Evolutionary conservation across 306 rosid genomes (phyloP), one percentile per base, ranked within the genome.

Genomic region (Quercus aquifolioides): DNA sequence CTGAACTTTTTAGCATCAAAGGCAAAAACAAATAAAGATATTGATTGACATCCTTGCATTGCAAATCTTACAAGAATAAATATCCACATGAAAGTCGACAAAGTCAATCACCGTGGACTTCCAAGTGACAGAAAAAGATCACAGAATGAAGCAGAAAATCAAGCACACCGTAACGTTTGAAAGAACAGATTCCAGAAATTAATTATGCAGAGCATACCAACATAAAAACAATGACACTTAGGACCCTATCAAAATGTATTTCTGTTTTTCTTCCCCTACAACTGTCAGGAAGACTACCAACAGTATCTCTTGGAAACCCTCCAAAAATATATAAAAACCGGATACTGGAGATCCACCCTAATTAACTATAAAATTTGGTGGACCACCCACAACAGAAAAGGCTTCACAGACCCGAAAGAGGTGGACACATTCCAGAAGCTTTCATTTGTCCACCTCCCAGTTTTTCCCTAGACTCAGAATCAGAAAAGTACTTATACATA

Each of bases 301-400:
- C n/a, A 20, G 79, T 60, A 17, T 69, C 88, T 88, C 88, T 77
- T 77, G 49, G 83, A 85, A 88, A 79, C 68, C 90, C 78, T 33
- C 74, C 13, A n/a, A 57, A 57, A 85, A 63, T 8, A 35, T 41
- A 81, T 72, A 73, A 85, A 86, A 75, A 75, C 76, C 75, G 78
- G 84, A 90, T 85, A 84, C 80, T 72, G 85, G 82, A 83, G 84
- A 74, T 72, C 64, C 75, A 55, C 63, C 79, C 68, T 46, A 76
- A 54, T 21, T 54, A 55, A 72, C 41, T 62, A 78, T 63, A 85
- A 76, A 86, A 85, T 79, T 81, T 17, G 74, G 28, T 10, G 15
- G 60, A 81, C 58, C 74, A 57, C 78, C 80, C 71, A 67, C 67
- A 52, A 71, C 67, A 76, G 62, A 67, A 60, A 80, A 33, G 77